A percentile compares a stretch with the other conserved stretches of the same genome.
These are phyloP conservation scores for Hypocrella siamensis DNA, from an alignment of 2,329 filamentous ascomycete species.

Conservation along the genomic window DNA sequence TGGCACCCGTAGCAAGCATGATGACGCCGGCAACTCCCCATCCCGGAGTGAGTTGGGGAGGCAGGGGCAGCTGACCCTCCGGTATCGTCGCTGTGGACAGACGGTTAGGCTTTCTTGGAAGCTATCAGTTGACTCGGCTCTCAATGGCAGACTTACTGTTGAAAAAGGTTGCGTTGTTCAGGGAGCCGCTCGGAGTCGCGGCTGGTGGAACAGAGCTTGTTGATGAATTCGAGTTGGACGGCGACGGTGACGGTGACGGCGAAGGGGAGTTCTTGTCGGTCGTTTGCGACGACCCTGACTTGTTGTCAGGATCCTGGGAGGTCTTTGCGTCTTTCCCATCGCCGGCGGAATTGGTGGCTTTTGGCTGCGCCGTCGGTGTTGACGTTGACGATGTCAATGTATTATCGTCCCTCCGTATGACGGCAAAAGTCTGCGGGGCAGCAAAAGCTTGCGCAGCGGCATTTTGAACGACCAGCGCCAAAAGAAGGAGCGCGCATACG, in stretches of 20 bases:
- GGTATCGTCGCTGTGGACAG: constrained; percentile 26
- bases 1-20: constrained; percentile 54
- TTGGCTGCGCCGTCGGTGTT: neutral
- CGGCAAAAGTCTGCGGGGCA: constrained; percentile 15
- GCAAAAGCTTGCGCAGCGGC: constrained; percentile 19
- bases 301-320: neutral
- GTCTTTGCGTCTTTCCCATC: neutral
- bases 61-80: constrained; percentile 47
- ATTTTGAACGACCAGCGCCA: constrained; percentile 21
- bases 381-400: constrained; percentile 1
- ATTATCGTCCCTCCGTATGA: constrained; percentile 18
- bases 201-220: constrained; percentile 1
- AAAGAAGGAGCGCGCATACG: constrained; percentile 22
- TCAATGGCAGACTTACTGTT: constrained; percentile 15
- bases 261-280: neutral
- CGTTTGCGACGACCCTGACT: neutral
- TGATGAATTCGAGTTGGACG: constrained; percentile 1
- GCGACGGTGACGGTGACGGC: constrained; percentile 1
- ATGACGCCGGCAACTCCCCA: constrained; percentile 66
- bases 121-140: neutral
- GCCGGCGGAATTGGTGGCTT: neutral
- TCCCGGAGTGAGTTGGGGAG: constrained; percentile 63
- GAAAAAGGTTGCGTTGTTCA: constrained; percentile 15
- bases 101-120: constrained; percentile 2
- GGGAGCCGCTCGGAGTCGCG: constrained; percentile 4